Conservation (phyloP, 192 early-diverging fungal genomes). For the Helicostylum pulchrum region DNA sequence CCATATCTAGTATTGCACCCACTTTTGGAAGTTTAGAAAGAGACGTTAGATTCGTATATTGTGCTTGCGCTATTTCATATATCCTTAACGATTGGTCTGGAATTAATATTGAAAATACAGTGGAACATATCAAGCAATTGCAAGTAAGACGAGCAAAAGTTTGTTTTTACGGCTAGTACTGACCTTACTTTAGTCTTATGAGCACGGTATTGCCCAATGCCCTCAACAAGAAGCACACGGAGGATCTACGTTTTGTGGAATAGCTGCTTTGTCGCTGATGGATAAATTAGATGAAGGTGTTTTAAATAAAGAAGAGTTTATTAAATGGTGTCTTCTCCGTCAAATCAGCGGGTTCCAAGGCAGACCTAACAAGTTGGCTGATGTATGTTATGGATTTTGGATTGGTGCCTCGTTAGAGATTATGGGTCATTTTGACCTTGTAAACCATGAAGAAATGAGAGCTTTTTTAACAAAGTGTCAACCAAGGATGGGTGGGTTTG, state of each 20-base stretch:
- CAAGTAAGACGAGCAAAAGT: slow-evolving; percentile 38
- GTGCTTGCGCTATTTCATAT: slow-evolving; percentile 78
- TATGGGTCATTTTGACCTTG: slow-evolving; percentile 55
- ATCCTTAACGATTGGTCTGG: slow-evolving; percentile 90
- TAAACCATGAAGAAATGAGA: slow-evolving; percentile 53
- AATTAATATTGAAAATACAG: slow-evolving; percentile 58
- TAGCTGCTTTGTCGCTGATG: slow-evolving; percentile 79
- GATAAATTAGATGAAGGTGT: slow-evolving; percentile 53
- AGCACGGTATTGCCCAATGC: slow-evolving; percentile 74
- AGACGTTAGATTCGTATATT: slow-evolving; percentile 91
- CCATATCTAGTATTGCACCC: slow-evolving; percentile 59
- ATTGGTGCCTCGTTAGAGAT: slow-evolving; percentile 78
- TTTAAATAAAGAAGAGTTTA: slow-evolving; percentile 47
- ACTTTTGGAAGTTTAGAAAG: slow-evolving; percentile 65
- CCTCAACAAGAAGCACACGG: slow-evolving; percentile 86
- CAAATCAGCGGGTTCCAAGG: slow-evolving; percentile 90
- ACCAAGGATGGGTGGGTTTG: slow-evolving; percentile 61
- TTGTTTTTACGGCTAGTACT: neutral
- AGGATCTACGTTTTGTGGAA: slow-evolving; percentile 86
- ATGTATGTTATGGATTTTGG: slow-evolving; percentile 99
- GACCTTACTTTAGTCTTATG: slow-evolving; percentile 46
- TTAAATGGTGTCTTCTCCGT: slow-evolving; percentile 77
- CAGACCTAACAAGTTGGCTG: slow-evolving; percentile 77
- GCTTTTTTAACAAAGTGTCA: slow-evolving; percentile 62
- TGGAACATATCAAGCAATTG: slow-evolving; percentile 57